Percentiles rank a stretch among this genome's conserved stretches.
These are phyloP conservation scores for Zygosaccharomyces pseudobailii DNA, from an alignment of 1,139 yeast genomes.

Conservation along the genomic window DNA sequence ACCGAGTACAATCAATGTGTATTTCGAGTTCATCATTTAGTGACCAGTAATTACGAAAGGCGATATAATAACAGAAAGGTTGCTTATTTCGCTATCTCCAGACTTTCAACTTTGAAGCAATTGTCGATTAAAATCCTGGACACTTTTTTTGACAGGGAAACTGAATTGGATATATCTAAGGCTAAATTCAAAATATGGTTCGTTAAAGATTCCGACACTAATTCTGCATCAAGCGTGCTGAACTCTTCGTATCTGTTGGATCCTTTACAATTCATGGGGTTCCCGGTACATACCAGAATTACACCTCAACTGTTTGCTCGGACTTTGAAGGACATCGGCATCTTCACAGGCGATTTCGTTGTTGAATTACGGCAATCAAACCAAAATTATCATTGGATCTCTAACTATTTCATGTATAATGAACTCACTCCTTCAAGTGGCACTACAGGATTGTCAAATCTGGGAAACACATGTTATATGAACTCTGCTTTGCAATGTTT, in stretches of 20 bases:
- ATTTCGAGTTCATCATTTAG: conserved; percentile 49
- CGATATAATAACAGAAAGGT: conserved; percentile 18
- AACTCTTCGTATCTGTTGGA: conserved; percentile 24
- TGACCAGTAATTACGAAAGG: conserved; percentile 24
- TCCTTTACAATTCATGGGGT: conserved; percentile 29
- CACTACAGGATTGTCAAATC: conserved; percentile 63
- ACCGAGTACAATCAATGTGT: conserved; percentile 53
- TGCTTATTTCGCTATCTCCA: conserved; percentile 21
- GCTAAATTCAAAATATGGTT: conserved; percentile 34
- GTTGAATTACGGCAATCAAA: conserved; percentile 31
- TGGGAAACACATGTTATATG: conserved; percentile 97
- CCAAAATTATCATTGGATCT: conserved; percentile 35
- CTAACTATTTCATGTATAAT: conserved; percentile 32
- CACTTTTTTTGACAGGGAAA: conserved; percentile 21
- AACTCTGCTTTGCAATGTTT: conserved; percentile 92
- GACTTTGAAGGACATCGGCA: conserved; percentile 21
- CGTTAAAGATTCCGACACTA: conserved; percentile 17
- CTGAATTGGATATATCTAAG: conserved; percentile 20
- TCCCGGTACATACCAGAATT: conserved; percentile 23
- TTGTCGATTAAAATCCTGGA: conserved; percentile 24
- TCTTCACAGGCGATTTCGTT: conserved; percentile 28
- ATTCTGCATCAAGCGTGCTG: conserved; percentile 7
- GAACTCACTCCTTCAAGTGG: conserved; percentile 41
- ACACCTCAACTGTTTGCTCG: conserved; percentile 18
- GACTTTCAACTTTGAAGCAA: conserved; percentile 21